Percentiles rank a stretch among this genome's conserved stretches.
phyloP scores from a whole-genome alignment of 495 filamentous ascomycete species.

The Tuber melanosporum region DNA sequence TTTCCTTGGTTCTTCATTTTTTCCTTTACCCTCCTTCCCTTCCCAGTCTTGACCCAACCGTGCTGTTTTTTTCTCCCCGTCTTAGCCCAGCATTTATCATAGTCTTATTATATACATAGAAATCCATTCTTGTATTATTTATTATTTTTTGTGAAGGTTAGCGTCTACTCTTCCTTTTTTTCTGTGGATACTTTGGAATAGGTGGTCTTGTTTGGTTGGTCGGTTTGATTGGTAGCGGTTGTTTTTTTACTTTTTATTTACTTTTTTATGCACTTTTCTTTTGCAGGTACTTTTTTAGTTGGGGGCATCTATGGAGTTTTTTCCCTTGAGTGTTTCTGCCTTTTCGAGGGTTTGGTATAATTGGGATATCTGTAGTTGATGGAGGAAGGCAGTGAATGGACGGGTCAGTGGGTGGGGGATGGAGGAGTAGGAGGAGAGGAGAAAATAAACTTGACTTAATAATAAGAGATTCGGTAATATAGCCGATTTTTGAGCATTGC shows the following conservation, averaged over 20 bases:
- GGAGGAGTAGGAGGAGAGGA: background rate
- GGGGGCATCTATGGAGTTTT: slow-evolving; percentile 15
- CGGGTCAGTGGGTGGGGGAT: background rate
- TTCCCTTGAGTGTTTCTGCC: slow-evolving; percentile 14
- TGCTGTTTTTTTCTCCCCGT: slow-evolving; percentile 2
- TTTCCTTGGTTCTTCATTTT: background rate
- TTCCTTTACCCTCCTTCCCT: background rate
- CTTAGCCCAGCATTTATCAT: background rate
- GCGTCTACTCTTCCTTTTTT: background rate
- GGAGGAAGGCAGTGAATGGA: background rate
- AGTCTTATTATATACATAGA: background rate
- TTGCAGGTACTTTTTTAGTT: slow-evolving; percentile 15
- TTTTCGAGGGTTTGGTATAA: background rate
- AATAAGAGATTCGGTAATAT: background rate
- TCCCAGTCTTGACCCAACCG: slow-evolving; percentile 11
- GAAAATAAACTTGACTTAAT: background rate
- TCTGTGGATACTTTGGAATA: slow-evolving; percentile 17
- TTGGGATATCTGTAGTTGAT: background rate
- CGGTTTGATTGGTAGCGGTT: slow-evolving; percentile 8
- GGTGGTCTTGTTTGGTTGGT: slow-evolving; percentile 17
- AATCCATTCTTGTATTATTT: slow-evolving; percentile 4
- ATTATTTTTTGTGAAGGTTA: background rate
- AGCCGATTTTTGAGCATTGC: background rate
- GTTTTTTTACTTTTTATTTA: slow-evolving; percentile 5
- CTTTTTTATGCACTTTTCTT: slow-evolving; percentile 31